phyloP scores from a whole-genome alignment of 2,329 filamentous ascomycete species.

The Karstenula rhodostoma region DNA sequence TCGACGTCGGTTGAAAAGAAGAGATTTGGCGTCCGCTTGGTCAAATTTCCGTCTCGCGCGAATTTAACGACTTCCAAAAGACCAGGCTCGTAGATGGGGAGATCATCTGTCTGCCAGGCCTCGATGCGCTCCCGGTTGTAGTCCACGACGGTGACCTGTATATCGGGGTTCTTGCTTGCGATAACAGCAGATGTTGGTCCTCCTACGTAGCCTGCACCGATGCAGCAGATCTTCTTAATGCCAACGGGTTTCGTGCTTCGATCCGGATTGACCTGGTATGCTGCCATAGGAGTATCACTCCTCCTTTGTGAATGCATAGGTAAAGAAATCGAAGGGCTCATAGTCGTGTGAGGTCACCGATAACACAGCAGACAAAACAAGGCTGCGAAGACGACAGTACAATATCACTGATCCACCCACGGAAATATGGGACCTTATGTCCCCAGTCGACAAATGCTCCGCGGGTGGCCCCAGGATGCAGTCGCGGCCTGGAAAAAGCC shows the following conservation, averaged over 20 bases:
- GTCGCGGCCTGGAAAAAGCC: neutral
- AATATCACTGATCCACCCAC: neutral
- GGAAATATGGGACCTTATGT: neutral
- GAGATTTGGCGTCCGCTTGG: constrained; percentile 67
- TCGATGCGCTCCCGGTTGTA: constrained; percentile 70
- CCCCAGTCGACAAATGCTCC: neutral
- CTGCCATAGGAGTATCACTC: neutral
- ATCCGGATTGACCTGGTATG: neutral
- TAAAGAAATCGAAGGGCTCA: constrained; percentile 3
- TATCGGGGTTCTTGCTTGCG: constrained; percentile 74
- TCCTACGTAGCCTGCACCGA: constrained; percentile 6
- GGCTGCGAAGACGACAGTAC: neutral
- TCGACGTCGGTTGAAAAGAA: constrained; percentile 76
- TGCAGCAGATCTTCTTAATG: constrained; percentile 6
- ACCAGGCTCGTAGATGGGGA: constrained; percentile 80
- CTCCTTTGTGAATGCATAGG: neutral
- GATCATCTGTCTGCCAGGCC: constrained; percentile 75
- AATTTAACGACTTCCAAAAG: constrained; percentile 72
- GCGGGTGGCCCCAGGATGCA: neutral
- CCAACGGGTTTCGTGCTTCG: neutral
- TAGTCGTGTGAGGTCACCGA: neutral
- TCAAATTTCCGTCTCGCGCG: constrained; percentile 57
- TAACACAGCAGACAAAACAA: neutral
- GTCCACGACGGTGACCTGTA: constrained; percentile 79
- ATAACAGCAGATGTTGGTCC: constrained; percentile 75